Base-by-base conservation (phyloP, 192 early-diverging fungal species). In the Backusella psychrophila region DNA sequence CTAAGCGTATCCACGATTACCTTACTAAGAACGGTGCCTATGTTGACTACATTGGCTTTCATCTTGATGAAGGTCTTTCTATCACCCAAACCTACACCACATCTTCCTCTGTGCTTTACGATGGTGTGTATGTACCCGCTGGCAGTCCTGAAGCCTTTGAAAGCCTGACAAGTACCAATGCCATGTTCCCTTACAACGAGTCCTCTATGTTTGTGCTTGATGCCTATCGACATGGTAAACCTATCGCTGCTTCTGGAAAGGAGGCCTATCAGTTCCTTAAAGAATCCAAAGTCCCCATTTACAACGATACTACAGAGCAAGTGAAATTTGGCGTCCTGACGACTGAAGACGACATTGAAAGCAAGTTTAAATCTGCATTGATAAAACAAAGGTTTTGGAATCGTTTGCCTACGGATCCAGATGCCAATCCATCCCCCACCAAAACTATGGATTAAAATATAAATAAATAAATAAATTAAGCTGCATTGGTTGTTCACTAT, bases 121-220 rank as follows among this genome's bases (percentile, higher is more conserved):
- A 78, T 69, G 77, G 66, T n/a, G 77, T 73, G 4, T 74, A 78
- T 73, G 66, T 78, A 29, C 77, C 77, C 15, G 66, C 42, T 29
- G 77, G 77, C 19, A 69, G 34, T 8, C 3, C 73, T 31, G 72
- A 74, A 17, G 71, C 39, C 2, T 46, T 78, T 53, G 49, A 26
- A 6, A 38, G 15, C 9, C 38, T 78, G 66, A 56, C 23, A 15
- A 6, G 21, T 44, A 14, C 26, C 11, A 53, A 21, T 21, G 17
- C 53, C 42, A 12, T 14, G 6, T 73, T 78, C 35, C 72, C 67
- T 26, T 69, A 73, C 31, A 72, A 73, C 15, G 72, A 73, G 26
- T 72, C 77, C 46, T 7, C 66, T 17, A 12, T 35, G 7, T 78
- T 78, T 53, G 26, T 78, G 12, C 23, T 67, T 4, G 72, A 73